Evolutionary conservation across 2,329 filamentous ascomycete genomes (phyloP).

Genomic region (Chaetothyriales sp.): DNA sequence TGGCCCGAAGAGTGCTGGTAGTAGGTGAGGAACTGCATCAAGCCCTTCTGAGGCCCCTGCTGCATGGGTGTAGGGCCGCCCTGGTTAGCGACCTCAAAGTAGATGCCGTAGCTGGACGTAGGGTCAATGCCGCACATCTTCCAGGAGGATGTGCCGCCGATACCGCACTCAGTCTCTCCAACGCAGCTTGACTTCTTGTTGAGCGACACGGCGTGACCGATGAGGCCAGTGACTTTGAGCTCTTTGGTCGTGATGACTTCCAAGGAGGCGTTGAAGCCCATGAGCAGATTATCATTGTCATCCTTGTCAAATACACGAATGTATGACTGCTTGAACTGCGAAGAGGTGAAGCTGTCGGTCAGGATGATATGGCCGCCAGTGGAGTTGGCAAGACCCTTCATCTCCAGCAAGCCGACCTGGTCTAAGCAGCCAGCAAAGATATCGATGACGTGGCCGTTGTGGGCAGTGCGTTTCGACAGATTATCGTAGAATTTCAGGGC

Average conservation of each 20-base stretch:
- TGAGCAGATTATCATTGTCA: constrained; percentile 78
- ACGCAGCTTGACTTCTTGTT: constrained; percentile 98
- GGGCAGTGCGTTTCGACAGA: constrained; percentile 80
- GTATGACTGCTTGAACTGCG: constrained; percentile 98
- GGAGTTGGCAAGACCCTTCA: constrained; percentile 92
- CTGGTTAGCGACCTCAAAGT: constrained; percentile 94
- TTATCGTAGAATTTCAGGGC: constrained; percentile 96
- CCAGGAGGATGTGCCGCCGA: constrained; percentile 97
- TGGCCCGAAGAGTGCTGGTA: constrained; percentile 96
- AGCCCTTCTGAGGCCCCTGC: constrained; percentile 74
- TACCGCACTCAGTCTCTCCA: constrained; percentile 93
- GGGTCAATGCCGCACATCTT: constrained; percentile 99
- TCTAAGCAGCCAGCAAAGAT: constrained; percentile 96
- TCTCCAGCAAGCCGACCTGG: constrained; percentile 90
- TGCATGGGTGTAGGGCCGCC: constrained; percentile 73
- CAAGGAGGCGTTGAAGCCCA: constrained; percentile 95
- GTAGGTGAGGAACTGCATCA: constrained; percentile 97
- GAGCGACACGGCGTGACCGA: constrained; percentile 87
- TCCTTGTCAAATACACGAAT: constrained; percentile 96
- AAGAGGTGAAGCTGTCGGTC: constrained; percentile 95
- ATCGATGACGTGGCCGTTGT: constrained; percentile 95
- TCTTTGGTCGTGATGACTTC: constrained; percentile 97
- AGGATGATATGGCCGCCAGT: constrained; percentile 97
- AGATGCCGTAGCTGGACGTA: constrained; percentile 81
- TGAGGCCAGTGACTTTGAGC: constrained; percentile 91